Conservation (phyloP, 257 asterid species). For the Cynanchum wilfordii region DNA sequence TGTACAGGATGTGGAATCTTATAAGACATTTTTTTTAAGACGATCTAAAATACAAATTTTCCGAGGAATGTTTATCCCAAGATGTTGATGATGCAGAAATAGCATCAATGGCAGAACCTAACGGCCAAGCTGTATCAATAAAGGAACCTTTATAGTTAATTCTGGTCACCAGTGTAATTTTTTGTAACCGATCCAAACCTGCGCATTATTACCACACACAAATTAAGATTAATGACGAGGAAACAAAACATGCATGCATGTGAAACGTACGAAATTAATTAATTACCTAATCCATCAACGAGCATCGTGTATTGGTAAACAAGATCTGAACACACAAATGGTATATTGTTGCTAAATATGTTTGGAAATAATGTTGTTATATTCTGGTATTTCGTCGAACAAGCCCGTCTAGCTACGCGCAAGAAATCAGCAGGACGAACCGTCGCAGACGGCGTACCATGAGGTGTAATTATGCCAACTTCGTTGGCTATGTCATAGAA, state of each 20-base stretch:
- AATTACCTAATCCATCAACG: conserved; percentile 46
- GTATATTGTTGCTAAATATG: conserved; percentile 20
- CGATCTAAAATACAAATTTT: too few species aligned
- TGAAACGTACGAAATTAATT: too few species aligned
- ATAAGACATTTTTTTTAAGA: too few species aligned
- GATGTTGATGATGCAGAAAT: conserved; percentile 29
- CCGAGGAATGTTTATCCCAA: too few species aligned
- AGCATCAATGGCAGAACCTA: conserved; percentile 49
- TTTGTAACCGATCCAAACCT: conserved; percentile 27
- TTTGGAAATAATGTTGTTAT: conserved; percentile 30
- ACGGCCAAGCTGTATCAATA: conserved; percentile 53
- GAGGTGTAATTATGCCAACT: conserved; percentile 27
- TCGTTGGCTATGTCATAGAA: conserved; percentile 37
- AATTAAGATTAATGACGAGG: too few species aligned
- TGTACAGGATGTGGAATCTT: too few species aligned
- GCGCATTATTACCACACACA: too few species aligned
- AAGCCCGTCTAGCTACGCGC: conserved; percentile 41
- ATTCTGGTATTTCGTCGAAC: too few species aligned
- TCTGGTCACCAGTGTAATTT: conserved; percentile 27
- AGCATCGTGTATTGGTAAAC: conserved; percentile 43
- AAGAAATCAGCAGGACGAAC: conserved; percentile 28
- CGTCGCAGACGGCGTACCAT: conserved; percentile 9
- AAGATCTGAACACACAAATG: conserved; percentile 51
- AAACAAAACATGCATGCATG: too few species aligned
- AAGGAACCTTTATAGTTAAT: conserved; percentile 30